Conservation (phyloP, 2,329 filamentous ascomycete species). For the Penicillium glabrum region DNA sequence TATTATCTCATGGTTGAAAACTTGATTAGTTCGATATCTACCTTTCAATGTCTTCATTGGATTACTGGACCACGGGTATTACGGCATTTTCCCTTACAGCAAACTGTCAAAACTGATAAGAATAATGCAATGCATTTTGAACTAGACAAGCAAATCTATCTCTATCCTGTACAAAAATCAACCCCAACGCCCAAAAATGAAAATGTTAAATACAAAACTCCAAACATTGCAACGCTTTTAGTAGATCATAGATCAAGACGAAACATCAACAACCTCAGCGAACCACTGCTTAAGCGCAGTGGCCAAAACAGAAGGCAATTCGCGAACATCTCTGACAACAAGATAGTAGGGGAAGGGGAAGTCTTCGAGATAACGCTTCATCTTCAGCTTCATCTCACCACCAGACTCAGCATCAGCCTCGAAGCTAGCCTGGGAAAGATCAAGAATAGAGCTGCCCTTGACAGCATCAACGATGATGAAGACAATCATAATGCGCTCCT, state of each 20-base stretch:
- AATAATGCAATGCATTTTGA: neutral
- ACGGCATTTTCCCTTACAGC: neutral
- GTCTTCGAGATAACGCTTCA: slow-evolving; percentile 87
- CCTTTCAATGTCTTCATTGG: too few species aligned
- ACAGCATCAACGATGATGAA: slow-evolving; percentile 89
- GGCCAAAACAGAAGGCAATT: slow-evolving; percentile 84
- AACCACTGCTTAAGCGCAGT: slow-evolving; percentile 95
- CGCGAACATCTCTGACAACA: slow-evolving; percentile 86
- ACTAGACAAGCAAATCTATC: neutral
- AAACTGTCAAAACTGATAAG: neutral
- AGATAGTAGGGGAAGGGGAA: slow-evolving; percentile 98
- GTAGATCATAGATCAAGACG: slow-evolving; percentile 25
- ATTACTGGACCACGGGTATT: neutral
- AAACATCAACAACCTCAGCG: slow-evolving; percentile 62
- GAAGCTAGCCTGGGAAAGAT: slow-evolving; percentile 85
- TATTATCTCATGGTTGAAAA: too few species aligned
- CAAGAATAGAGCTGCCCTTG: slow-evolving; percentile 64
- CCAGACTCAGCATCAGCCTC: slow-evolving; percentile 60
- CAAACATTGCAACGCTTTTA: slow-evolving; percentile 18
- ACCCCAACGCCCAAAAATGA: neutral
- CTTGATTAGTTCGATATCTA: too few species aligned
- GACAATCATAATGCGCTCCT: slow-evolving; percentile 95
- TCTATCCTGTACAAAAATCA: slow-evolving; percentile 1
- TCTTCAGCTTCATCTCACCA: slow-evolving; percentile 68
- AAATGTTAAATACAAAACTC: slow-evolving; percentile 18